Percentiles rank a stretch among this genome's conserved stretches.
Conservation (phyloP, 129 eudicot genomes). For the Ambrosia artemisiifolia region DNA sequence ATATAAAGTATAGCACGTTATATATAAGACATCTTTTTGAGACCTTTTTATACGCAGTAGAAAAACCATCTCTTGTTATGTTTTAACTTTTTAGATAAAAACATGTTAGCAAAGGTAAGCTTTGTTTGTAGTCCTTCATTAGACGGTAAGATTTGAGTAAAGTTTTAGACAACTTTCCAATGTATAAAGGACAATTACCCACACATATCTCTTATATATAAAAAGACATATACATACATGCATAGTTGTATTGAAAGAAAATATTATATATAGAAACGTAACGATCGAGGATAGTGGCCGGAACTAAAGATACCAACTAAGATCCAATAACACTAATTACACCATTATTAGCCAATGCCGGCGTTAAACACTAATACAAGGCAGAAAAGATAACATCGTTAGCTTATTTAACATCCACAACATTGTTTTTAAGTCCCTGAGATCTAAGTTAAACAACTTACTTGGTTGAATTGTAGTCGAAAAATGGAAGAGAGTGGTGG, state of each 20-base stretch:
- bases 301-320: conserved; percentile 10
- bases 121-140: background rate
- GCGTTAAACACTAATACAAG: conserved; percentile 7
- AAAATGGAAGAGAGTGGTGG: conserved; percentile 23
- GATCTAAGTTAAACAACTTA: background rate
- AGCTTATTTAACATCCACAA: conserved; percentile 24
- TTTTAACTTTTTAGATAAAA: background rate
- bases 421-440: background rate
- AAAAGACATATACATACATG: conserved; percentile 15
- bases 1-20: no score
- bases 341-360: conserved; percentile 28
- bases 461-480: background rate
- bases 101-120: background rate
- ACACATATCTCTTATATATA: background rate
- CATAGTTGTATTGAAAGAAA: background rate
- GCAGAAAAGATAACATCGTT: background rate
- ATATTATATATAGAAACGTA: conserved; percentile 19
- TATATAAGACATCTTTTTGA: no score
- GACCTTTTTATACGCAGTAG: no score
- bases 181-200: background rate
- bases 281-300: conserved; percentile 19
- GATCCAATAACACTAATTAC: conserved; percentile 12
- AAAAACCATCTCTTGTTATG: no score
- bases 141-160: background rate
- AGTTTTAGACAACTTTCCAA: background rate